Base-by-base conservation (phyloP, 495 filamentous ascomycete species). In the Niebla homalea region DNA sequence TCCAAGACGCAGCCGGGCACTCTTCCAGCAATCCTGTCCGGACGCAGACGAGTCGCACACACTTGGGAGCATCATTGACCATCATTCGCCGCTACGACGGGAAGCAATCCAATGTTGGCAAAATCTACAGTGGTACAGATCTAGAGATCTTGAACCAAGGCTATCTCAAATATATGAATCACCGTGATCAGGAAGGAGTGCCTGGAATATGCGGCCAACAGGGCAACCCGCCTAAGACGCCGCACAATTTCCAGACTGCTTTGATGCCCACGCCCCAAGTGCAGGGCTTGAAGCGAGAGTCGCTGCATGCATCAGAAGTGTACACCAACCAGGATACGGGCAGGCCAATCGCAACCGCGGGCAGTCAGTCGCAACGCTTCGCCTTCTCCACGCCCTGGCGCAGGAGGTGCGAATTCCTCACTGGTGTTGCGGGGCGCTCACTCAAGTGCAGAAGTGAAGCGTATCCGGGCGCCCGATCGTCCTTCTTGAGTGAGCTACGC, bases 41-140 rank as follows among this genome's bases (percentile, higher is more conserved):
- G 29, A 32, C 14, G 3, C 29, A 32, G 29, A 32, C 29, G 29
- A 32, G 8, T 32, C 29, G 8, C 14, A 32, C 29, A 1, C 8
- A 32, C 14, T 12, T 32, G 29, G 29, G 29, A 32, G 29, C 29
- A 32, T 78, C 80, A n/a, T 75, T 96, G 26, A 94, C 85, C 0
- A 67, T 98, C 12, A 94, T 98, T 47, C 83, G 92, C 14, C 84
- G 92, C 32, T 87, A 96, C 65, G 84, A 87, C 3, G 70, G 77
- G 1, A 81, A 82, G 22, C 92, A 98, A 62, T 94, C 87, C 86
- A 95, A 96, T 56, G 80, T 96, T 23, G 88, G 83, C 5, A 83
- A 69, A 38, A 78, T 94, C 37, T 71, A 39, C 46, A 64, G 50
- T 20, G 62, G 61, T 5, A 65, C 84, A 42, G 69, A 76, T 56